Conservation (phyloP, 1,284 basidiomycete genomes). For the Cutaneotrichosporon daszewskae region DNA sequence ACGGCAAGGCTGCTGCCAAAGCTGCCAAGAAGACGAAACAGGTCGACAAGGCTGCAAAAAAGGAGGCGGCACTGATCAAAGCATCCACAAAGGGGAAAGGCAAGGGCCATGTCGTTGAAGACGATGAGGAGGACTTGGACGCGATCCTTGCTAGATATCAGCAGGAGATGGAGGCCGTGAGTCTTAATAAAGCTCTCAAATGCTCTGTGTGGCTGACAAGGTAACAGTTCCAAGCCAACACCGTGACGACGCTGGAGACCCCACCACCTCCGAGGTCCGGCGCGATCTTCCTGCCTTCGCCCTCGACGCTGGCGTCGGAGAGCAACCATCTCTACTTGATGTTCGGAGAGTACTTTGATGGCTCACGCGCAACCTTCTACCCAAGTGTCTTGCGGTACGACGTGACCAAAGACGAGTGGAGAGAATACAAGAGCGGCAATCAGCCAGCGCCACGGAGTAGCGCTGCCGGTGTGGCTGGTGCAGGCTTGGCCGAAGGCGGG, state of each 20-base stretch:
- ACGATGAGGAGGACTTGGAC: constrained; percentile 72
- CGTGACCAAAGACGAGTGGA: constrained; percentile 66
- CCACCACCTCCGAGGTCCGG: constrained; percentile 75
- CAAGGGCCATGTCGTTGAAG: constrained; percentile 52
- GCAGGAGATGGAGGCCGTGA: constrained; percentile 19
- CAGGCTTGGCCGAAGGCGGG: constrained; percentile 60
- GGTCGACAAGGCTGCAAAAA: constrained; percentile 53
- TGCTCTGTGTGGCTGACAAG: constrained; percentile 71
- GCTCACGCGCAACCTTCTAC: constrained; percentile 57
- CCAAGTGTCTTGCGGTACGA: constrained; percentile 19
- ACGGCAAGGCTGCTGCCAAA: constrained; percentile 55
- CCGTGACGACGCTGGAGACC: constrained; percentile 20
- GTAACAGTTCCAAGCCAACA: constrained; percentile 71
- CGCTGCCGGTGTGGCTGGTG: constrained; percentile 68
- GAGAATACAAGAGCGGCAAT: constrained; percentile 70
- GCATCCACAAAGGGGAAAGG: constrained; percentile 32
- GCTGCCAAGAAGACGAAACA: constrained; percentile 66
- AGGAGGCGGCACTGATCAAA: constrained; percentile 59
- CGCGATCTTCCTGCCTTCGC: constrained; percentile 70
- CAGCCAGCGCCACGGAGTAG: constrained; percentile 79
- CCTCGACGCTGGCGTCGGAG: constrained; percentile 47
- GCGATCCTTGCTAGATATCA: constrained; percentile 60
- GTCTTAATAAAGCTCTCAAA: constrained; percentile 55
- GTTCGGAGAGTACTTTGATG: constrained; percentile 71
- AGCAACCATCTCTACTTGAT: constrained; percentile 75